Percentiles rank a stretch among this genome's conserved stretches.
phyloP scores from a whole-genome alignment of 2,329 filamentous ascomycete species.

The Fusarium camptoceras region DNA sequence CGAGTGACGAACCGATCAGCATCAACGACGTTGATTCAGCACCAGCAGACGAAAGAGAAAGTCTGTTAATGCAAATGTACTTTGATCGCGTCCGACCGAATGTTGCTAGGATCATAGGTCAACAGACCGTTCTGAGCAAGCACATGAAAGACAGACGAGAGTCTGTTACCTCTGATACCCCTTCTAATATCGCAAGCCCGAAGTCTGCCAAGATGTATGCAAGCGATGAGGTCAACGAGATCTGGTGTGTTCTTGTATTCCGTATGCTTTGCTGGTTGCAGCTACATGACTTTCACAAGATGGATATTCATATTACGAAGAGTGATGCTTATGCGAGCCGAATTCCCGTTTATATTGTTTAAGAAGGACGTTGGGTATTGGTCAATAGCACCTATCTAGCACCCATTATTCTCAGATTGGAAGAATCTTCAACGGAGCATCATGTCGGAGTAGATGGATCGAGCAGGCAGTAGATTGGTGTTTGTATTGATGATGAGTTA shows the following conservation, averaged over 20 bases:
- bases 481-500: not conserved
- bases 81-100: slow-evolving; percentile 24
- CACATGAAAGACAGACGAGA: slow-evolving; percentile 4
- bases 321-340: slow-evolving; percentile 51
- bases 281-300: slow-evolving; percentile 54
- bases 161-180: not conserved
- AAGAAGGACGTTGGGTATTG: not conserved
- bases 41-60: slow-evolving; percentile 23
- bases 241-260: slow-evolving; percentile 53
- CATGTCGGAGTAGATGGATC: rapidly evolving
- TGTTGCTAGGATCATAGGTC: slow-evolving; percentile 5
- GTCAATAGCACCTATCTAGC: too few species aligned
- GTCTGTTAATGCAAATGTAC: slow-evolving; percentile 28
- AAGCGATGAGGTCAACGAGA: slow-evolving; percentile 23
- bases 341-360: slow-evolving; percentile 51
- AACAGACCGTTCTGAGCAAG: slow-evolving; percentile 18
- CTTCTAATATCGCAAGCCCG: not conserved
- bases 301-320: slow-evolving; percentile 50
- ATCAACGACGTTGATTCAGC: slow-evolving; percentile 36
- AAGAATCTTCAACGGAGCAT: rapidly evolving
- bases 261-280: slow-evolving; percentile 55
- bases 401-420: too few species aligned
- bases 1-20: not conserved
- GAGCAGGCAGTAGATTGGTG: not conserved
- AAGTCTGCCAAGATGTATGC: not conserved